A percentile compares a stretch with the other conserved stretches of the same genome.
phyloP scores from a whole-genome alignment of 2,329 filamentous ascomycete genomes.

The Zasmidium citrigriseum region DNA sequence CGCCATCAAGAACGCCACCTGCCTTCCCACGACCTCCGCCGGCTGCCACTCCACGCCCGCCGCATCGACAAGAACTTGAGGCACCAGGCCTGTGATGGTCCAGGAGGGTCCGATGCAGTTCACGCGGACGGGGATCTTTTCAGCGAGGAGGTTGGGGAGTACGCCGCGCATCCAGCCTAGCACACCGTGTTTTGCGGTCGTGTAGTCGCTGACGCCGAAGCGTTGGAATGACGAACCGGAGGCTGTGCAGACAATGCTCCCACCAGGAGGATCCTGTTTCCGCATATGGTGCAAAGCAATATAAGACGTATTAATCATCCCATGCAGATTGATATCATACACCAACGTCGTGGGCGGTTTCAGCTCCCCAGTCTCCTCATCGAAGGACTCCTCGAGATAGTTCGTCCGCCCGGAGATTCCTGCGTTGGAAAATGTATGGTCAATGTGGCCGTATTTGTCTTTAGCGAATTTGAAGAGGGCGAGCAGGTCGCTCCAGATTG shows the following conservation, averaged over 20 bases:
- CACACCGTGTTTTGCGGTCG: slow-evolving; percentile 57
- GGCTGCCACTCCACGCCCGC: slow-evolving; percentile 48
- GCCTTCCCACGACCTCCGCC: slow-evolving; percentile 50
- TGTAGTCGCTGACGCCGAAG: slow-evolving; percentile 55
- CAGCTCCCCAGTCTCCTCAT: slow-evolving; percentile 34
- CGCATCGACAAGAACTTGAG: slow-evolving; percentile 40
- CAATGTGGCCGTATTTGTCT: slow-evolving; percentile 44
- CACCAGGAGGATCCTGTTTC: slow-evolving; percentile 39
- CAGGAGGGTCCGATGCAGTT: slow-evolving; percentile 59
- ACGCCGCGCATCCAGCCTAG: slow-evolving; percentile 56
- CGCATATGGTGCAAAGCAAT: slow-evolving; percentile 50
- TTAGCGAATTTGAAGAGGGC: slow-evolving; percentile 55
- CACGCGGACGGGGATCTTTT: slow-evolving; percentile 51
- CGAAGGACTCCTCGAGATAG: slow-evolving; percentile 35
- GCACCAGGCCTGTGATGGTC: slow-evolving; percentile 55
- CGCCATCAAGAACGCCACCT: slow-evolving; percentile 53
- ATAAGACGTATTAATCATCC: slow-evolving; percentile 43
- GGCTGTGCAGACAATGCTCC: slow-evolving; percentile 57
- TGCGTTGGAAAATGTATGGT: slow-evolving; percentile 57
- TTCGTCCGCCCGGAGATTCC: slow-evolving; percentile 52
- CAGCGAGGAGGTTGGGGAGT: slow-evolving; percentile 34
- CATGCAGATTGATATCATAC: slow-evolving; percentile 46
- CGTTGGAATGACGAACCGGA: slow-evolving; percentile 55
- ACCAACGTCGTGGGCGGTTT: slow-evolving; percentile 37
- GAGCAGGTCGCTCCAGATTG: slow-evolving; percentile 52